Percentiles rank a stretch among this genome's conserved stretches.
Evolutionary conservation across 2,329 filamentous ascomycete genomes (phyloP).

Genomic region (Coniochaeta sp.): DNA sequence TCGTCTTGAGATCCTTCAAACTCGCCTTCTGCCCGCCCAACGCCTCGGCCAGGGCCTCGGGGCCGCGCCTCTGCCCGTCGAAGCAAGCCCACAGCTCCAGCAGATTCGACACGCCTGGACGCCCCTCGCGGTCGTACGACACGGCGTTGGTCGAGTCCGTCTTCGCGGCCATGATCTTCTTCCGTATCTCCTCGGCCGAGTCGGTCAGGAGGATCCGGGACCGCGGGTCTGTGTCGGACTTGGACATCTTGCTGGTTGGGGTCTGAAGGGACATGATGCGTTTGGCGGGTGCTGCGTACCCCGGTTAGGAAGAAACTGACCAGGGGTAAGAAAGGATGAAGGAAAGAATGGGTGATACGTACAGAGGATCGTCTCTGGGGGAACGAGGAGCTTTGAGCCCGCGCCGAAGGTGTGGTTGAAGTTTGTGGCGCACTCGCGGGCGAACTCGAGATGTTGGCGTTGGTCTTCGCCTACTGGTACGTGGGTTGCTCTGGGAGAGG

Average conservation of each 20-base stretch:
- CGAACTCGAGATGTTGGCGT: constrained; percentile 87
- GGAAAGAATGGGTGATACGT: constrained; percentile 14
- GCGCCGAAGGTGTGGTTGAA: constrained; percentile 73
- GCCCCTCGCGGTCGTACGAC: constrained; percentile 59
- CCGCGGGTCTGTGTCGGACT: constrained; percentile 64
- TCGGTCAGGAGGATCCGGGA: constrained; percentile 84
- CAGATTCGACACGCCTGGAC: constrained; percentile 85
- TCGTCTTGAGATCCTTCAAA: constrained; percentile 56
- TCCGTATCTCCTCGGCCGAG: constrained; percentile 49
- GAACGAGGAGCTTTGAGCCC: constrained; percentile 38
- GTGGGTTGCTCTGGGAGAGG: constrained; percentile 64
- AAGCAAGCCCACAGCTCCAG: constrained; percentile 73
- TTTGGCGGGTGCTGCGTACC: constrained; percentile 58
- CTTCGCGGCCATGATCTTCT: constrained; percentile 64
- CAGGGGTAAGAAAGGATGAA: not conserved
- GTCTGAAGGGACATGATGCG: constrained; percentile 84
- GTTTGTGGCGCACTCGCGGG: constrained; percentile 74
- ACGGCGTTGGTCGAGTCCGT: constrained; percentile 67
- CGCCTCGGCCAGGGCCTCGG: constrained; percentile 29
- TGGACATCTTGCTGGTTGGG: constrained; percentile 86
- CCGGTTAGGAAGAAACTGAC: not conserved
- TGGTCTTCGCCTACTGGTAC: constrained; percentile 98
- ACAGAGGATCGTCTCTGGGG: constrained; percentile 69
- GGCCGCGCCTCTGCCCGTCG: constrained; percentile 33
- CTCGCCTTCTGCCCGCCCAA: constrained; percentile 24